These are phyloP conservation scores for Margaritispora aquatica DNA, from an alignment of 495 filamentous ascomycete species.

Conservation along the genomic window DNA sequence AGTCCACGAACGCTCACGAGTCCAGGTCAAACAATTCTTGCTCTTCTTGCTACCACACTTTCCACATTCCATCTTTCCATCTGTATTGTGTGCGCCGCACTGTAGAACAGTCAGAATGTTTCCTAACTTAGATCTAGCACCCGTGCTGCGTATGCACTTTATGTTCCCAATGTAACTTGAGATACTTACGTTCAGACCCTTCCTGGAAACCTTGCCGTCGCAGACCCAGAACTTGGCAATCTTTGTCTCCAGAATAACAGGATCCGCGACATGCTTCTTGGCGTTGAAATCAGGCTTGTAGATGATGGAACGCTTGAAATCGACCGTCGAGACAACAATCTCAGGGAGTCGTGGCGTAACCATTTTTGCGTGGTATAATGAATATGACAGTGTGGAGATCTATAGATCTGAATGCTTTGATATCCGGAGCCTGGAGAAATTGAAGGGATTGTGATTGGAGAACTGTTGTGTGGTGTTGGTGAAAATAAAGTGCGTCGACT, in stretches of 20 bases:
- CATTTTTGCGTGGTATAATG: too few relatives aligned
- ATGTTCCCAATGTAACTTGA: not conserved
- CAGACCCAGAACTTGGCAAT: not conserved
- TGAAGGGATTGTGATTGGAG: too few relatives aligned
- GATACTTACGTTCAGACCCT: not conserved
- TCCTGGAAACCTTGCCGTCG: not conserved
- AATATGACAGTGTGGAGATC: too few relatives aligned
- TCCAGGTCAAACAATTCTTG: not conserved
- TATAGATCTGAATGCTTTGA: too few relatives aligned
- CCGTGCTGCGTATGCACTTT: too few relatives aligned
- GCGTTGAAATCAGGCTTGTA: not conserved
- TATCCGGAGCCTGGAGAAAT: too few relatives aligned
- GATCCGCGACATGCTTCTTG: not conserved
- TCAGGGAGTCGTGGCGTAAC: too few relatives aligned
- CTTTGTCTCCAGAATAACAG: not conserved
- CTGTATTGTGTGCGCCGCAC: not conserved
- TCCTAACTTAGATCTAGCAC: too few relatives aligned
- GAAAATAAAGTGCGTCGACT: too few relatives aligned
- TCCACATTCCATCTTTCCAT: not conserved
- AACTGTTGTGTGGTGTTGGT: too few relatives aligned
- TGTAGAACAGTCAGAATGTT: not conserved
- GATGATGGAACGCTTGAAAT: not conserved
- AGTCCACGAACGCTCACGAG: not conserved
- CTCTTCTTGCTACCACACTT: not conserved
- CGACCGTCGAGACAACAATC: too few relatives aligned